Base-by-base conservation (phyloP, 1,139 yeast species). In the Lodderomyces beijingensis region DNA sequence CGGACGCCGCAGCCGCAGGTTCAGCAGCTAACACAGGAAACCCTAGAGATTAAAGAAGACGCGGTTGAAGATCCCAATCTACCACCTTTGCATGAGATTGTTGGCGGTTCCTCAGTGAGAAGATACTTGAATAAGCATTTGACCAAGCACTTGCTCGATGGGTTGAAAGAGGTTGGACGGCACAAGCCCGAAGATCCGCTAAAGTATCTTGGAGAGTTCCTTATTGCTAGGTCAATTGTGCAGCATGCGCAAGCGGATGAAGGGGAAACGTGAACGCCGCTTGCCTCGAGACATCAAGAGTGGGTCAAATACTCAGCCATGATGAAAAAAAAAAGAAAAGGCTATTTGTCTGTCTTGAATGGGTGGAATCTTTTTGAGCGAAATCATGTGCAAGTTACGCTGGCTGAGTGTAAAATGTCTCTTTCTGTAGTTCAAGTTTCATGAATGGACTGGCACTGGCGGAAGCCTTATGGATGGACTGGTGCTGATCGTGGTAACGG, bases 101-200 rank as follows among this genome's bases (percentile, higher is more conserved):
- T 81, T 7, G 93, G 91, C 11, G 96, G 96, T 0, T 84, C 95
- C 0, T 78, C 86, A 1, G 68, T 87, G 3, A 72, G 97, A 44
- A 76, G 71, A 45, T 89, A 88, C 68, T 65, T 89, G 40, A 86
- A 88, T 51, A 65, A 75, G 41, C 68, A 82, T 37, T 70, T 89
- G 26, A 83, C 95, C 0, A 74, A 73, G 13, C 74, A 74, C 16
- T 55, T 89, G 25, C 59, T 86, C 16, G 77, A 74, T 22, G 95
- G 95, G 1, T 70, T 89, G 64, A 66, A 82, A 41, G 60, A 70
- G 32, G 61, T 82, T 29, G 78, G 79, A 2, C 55, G 57, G 10
- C 70, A 63, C 27, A 68, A 72, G 43, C 94, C 94, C 0, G 74
- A 67, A 5, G 79, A 85, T 41, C 95, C 95, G 1, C 62, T 87